Conservation (phyloP, 768 basidiomycete species). For the Amanita phalloides region DNA sequence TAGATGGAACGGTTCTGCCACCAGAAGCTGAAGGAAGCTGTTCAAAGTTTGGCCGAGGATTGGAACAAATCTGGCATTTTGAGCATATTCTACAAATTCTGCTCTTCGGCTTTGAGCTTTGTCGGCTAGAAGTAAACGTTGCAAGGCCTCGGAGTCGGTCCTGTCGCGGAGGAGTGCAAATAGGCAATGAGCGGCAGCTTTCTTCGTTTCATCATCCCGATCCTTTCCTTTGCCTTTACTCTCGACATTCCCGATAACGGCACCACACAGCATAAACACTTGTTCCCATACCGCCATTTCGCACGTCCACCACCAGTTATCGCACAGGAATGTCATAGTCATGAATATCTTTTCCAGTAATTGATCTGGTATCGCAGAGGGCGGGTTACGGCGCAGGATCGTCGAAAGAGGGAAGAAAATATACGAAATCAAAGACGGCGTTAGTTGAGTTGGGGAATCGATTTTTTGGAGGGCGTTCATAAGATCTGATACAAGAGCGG, state of each 20-base stretch:
- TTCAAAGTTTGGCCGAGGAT: slow-evolving; percentile 78
- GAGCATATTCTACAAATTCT: slow-evolving; percentile 23
- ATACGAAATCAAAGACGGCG: slow-evolving; percentile 64
- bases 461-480: slow-evolving; percentile 29
- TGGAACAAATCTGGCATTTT: slow-evolving; percentile 47
- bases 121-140: slow-evolving; percentile 11
- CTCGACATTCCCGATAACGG: slow-evolving; percentile 54
- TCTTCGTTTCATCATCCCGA: slow-evolving; percentile 74
- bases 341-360: slow-evolving; percentile 65
- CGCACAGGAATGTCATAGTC: slow-evolving; percentile 45
- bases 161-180: slow-evolving; percentile 49
- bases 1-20: slow-evolving; percentile 43
- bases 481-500: slow-evolving; percentile 45
- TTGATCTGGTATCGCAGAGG: slow-evolving; percentile 63
- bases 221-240: slow-evolving; percentile 56
- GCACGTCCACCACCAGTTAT: slow-evolving; percentile 81
- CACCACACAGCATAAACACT: slow-evolving; percentile 65
- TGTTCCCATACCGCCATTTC: slow-evolving; percentile 75
- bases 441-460: slow-evolving; percentile 21
- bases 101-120: slow-evolving; percentile 19
- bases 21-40: slow-evolving; percentile 59
- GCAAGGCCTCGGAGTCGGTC: slow-evolving; percentile 24
- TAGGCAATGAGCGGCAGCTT: slow-evolving; percentile 63
- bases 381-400: slow-evolving; percentile 68
- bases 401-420: slow-evolving; percentile 81